phyloP scores from a whole-genome alignment of 495 filamentous ascomycete species.

The Neurospora terricola region DNA sequence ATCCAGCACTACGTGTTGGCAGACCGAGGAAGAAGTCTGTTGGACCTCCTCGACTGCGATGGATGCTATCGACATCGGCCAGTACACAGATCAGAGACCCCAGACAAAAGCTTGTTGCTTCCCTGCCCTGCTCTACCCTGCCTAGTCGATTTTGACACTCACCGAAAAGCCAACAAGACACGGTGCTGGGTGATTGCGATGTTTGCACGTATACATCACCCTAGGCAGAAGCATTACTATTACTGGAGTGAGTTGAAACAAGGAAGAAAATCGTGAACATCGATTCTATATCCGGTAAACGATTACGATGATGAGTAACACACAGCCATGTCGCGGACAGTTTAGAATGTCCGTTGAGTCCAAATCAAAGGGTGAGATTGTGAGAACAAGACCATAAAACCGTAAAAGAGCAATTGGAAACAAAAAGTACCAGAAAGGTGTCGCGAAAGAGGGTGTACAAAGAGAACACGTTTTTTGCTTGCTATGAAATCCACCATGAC shows the following conservation, averaged over 20 bases:
- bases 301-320: background rate
- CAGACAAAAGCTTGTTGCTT: background rate
- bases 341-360: background rate
- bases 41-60: background rate
- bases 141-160: background rate
- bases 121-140: background rate
- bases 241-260: background rate
- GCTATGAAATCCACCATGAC: background rate
- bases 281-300: background rate
- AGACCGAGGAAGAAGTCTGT: background rate
- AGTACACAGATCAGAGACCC: background rate
- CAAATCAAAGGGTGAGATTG: background rate
- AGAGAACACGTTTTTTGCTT: background rate
- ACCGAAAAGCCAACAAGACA: background rate
- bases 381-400: too few relatives aligned
- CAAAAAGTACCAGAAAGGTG: background rate
- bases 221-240: background rate
- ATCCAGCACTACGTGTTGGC: background rate
- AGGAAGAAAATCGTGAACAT: background rate
- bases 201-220: background rate
- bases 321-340: background rate
- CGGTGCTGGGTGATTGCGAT: background rate
- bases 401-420: background rate
- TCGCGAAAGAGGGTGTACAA: background rate
- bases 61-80: background rate